These are phyloP conservation scores for Exserohilum rostratum DNA, from an alignment of 2,329 filamentous ascomycete genomes.

Conservation along the genomic window DNA sequence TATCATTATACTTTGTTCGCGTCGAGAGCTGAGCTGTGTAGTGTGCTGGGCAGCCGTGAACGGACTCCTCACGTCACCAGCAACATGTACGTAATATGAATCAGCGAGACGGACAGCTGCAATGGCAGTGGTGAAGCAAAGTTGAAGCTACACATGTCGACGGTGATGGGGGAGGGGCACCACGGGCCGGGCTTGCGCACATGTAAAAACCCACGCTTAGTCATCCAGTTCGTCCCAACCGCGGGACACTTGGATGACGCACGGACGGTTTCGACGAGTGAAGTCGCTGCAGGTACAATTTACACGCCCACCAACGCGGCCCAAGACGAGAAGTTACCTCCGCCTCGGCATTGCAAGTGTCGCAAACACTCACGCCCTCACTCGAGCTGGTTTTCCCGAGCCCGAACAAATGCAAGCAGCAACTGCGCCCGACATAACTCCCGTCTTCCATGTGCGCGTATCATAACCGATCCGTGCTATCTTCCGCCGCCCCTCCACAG, in stretches of 20 bases:
- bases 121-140: neutral
- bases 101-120: too few species aligned
- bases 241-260: constrained; percentile 19
- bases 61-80: too few species aligned
- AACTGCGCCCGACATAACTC: constrained; percentile 40
- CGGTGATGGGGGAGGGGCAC: neutral
- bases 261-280: constrained; percentile 24
- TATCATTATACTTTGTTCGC: neutral
- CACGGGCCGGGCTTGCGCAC: neutral
- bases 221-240: constrained; percentile 6
- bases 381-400: constrained; percentile 29
- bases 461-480: constrained; percentile 41
- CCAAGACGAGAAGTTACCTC: constrained; percentile 12
- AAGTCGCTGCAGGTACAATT: constrained; percentile 33
- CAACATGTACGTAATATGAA: too few species aligned
- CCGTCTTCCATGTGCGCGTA: constrained; percentile 45
- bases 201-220: constrained; percentile 14
- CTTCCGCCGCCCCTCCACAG: constrained; percentile 43
- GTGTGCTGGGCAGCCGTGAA: neutral
- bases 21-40: neutral
- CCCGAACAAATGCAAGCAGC: constrained; percentile 43
- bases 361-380: constrained; percentile 25
- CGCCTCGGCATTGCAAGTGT: constrained; percentile 19
- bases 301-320: constrained; percentile 15
- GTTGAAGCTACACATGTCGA: neutral